Conservation (phyloP, 2,329 filamentous ascomycete genomes). For the Colletotrichum tofieldiae region DNA sequence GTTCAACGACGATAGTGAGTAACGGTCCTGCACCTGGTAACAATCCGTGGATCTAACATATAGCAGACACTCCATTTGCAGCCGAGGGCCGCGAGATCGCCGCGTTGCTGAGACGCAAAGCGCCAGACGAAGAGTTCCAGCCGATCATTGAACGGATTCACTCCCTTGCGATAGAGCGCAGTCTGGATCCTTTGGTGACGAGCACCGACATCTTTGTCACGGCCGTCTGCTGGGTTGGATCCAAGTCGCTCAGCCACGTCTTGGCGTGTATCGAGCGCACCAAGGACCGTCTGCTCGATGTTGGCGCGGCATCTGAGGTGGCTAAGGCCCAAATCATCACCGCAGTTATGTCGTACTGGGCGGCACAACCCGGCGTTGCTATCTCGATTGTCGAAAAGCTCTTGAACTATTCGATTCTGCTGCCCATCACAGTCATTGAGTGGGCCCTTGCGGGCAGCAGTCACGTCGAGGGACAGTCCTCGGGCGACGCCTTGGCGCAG, state of each 20-base stretch:
- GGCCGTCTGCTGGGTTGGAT: constrained; percentile 91
- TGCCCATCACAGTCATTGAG: constrained; percentile 86
- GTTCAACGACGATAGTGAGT: constrained; percentile 81
- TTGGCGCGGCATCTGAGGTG: constrained; percentile 81
- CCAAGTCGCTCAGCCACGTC: constrained; percentile 96
- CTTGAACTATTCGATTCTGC: constrained; percentile 96
- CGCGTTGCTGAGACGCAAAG: constrained; percentile 85
- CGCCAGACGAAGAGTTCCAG: constrained; percentile 88
- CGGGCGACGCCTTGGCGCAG: constrained; percentile 79
- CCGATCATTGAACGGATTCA: constrained; percentile 86
- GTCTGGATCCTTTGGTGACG: constrained; percentile 84
- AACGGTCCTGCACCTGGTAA: background rate
- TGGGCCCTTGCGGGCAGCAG: constrained; percentile 82
- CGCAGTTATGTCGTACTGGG: constrained; percentile 94
- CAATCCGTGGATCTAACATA: constrained; percentile 42
- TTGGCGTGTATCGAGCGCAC: constrained; percentile 96
- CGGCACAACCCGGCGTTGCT: constrained; percentile 90
- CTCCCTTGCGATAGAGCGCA: constrained; percentile 78
- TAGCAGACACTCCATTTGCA: constrained; percentile 82
- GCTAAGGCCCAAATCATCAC: constrained; percentile 91
- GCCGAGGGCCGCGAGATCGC: constrained; percentile 88
- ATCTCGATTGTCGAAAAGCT: constrained; percentile 96
- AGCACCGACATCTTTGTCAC: constrained; percentile 96
- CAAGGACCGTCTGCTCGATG: constrained; percentile 88
- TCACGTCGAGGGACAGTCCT: constrained; percentile 66